Evolutionary conservation across 495 filamentous ascomycete genomes (phyloP), one percentile per base, ranked within the genome.

Genomic region (Tirmania nivea): DNA sequence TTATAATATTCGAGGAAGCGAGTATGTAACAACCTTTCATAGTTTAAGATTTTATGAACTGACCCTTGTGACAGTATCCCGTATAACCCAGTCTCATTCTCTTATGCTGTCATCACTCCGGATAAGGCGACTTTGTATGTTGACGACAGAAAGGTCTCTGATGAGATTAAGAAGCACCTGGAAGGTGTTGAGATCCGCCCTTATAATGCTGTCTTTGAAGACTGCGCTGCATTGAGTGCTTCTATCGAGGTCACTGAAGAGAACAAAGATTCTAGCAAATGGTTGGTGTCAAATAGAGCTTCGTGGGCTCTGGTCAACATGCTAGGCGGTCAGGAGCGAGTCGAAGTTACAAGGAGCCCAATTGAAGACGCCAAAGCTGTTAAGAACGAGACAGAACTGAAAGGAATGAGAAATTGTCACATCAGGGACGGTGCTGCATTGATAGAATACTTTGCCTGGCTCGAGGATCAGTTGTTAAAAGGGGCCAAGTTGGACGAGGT

Each of bases 71-170:
- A 5, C 21, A 83, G 79, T 65, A 99, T 99, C 61, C 83, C 86
- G 2, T 99, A 94, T 70, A 99, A 99, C 62, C 92, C 92, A 0
- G 92, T 99, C 35, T 99, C 96, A 72, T 95, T 95, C 70, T 92
- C 92, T 25, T 99, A 95, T 64, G 86, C 87, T 42, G 73, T 92
- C 45, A 73, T 99, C 52, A 96, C 92, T 5, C 78, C 81, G 3
- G 80, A 80, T 8, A 72, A 78, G 6, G 85, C 83, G 35, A 89
- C 83, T 25, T 69, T 99, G 11, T 99, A 95, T 60, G 71, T 95
- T 50, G 80, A 95, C 58, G 74, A 74, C 2, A 75, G 77, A 6
- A 94, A 96, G 65, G 66, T 99, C 17, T 78, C 67, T 10, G 63
- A 73, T 8, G 82, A 84, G 53, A 79, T 78, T 52, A 73, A 77